Conservation (phyloP, 2,329 filamentous ascomycete species). For the Cladophialophora chaetospira region DNA sequence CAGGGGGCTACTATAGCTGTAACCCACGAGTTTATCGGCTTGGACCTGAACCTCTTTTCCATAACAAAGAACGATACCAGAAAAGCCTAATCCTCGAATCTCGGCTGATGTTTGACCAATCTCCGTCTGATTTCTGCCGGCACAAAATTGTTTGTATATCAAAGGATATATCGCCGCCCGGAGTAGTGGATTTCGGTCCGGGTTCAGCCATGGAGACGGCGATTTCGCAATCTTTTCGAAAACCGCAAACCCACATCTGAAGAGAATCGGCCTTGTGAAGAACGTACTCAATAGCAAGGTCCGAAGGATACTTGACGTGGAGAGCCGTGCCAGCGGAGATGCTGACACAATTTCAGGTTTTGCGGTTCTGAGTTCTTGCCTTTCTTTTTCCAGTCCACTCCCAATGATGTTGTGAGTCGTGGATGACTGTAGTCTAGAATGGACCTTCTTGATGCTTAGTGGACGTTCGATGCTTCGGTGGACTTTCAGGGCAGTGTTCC, state of each 20-base stretch:
- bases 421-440: background rate
- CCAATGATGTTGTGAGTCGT: background rate
- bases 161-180: constrained; percentile 49
- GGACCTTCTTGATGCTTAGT: background rate
- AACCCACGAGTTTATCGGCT: constrained; percentile 36
- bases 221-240: constrained; percentile 47
- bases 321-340: constrained; percentile 22
- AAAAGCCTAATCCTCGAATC: constrained; percentile 54
- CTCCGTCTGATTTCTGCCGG: constrained; percentile 53
- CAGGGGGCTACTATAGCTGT: constrained; percentile 39
- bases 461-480: background rate
- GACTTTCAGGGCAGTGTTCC: background rate
- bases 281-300: constrained; percentile 37
- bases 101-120: constrained; percentile 49
- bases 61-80: constrained; percentile 56
- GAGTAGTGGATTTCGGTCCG: constrained; percentile 51
- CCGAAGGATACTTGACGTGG: constrained; percentile 35
- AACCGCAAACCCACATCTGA: constrained; percentile 36
- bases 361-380: background rate
- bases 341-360: background rate
- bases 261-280: constrained; percentile 38
- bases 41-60: constrained; percentile 53
- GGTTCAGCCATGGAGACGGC: constrained; percentile 48
- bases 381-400: background rate
- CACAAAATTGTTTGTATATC: constrained; percentile 61